Evolutionary conservation across 2,329 filamentous ascomycete genomes (phyloP).

Genomic region (Rutstroemia sp.): DNA sequence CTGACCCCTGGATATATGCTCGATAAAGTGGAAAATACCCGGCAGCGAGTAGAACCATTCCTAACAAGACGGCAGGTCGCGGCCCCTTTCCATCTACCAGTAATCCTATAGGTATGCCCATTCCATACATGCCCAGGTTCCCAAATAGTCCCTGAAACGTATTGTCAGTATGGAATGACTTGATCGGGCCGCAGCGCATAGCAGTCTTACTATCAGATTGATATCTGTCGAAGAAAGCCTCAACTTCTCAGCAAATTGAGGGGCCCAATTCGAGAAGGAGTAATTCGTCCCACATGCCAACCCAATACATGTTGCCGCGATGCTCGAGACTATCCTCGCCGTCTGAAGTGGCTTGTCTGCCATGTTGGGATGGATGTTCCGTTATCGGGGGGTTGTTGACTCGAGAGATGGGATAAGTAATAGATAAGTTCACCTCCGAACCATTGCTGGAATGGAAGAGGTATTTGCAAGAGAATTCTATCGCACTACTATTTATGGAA

Average conservation of each 20-base stretch:
- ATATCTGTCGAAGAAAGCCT: constrained; percentile 85
- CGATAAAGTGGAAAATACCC: constrained; percentile 82
- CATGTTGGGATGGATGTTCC: constrained; percentile 30
- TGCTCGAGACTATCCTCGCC: constrained; percentile 71
- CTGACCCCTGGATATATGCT: constrained; percentile 65
- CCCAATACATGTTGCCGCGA: constrained; percentile 77
- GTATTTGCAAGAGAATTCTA: not conserved
- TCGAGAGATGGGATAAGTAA: not conserved
- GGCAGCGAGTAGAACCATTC: constrained; percentile 61
- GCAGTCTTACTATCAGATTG: constrained; percentile 69
- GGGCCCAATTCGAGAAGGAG: constrained; percentile 96
- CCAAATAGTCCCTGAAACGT: constrained; percentile 53
- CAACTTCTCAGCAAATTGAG: constrained; percentile 83
- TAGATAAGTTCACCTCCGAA: constrained; percentile 12
- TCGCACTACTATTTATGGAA: not conserved
- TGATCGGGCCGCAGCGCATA: constrained; percentile 14
- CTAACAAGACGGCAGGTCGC: constrained; percentile 67
- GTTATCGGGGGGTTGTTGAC: constrained; percentile 1
- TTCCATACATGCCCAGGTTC: constrained; percentile 90
- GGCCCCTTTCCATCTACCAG: constrained; percentile 80
- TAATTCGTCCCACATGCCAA: constrained; percentile 95
- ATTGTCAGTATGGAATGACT: constrained; percentile 20
- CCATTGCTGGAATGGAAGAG: constrained; percentile 11
- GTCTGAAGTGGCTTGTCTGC: constrained; percentile 45
- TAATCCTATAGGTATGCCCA: constrained; percentile 83